Evolutionary conservation across 495 filamentous ascomycete species (phyloP), one percentile per base, ranked within the genome.

Genomic region (Pseudotulostoma volvatum): DNA sequence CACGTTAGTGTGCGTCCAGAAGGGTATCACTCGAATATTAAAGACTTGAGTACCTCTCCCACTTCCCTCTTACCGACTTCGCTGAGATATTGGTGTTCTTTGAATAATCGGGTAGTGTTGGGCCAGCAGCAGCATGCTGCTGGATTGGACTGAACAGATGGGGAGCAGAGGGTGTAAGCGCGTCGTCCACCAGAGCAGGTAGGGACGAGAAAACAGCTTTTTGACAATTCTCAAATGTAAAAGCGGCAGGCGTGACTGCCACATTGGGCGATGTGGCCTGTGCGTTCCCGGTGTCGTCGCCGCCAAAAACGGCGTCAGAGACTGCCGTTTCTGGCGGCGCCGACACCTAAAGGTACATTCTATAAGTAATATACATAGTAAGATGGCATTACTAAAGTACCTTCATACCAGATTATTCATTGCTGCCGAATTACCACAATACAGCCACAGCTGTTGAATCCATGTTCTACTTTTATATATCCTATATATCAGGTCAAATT

Each of bases 231-330:
- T n/a, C n/a, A n/a, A n/a, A n/a, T n/a, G n/a, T n/a, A n/a, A n/a
- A n/a, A n/a, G n/a, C n/a, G 18, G 37, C 28, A 39, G 32, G 37
- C n/a, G 3, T n/a, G 16, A 15, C 32, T 20, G 28, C 32, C 39
- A 34, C 14, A 3, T 39, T 35, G 16, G 39, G 32, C 34, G 34
- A 41, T 23, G 39, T 41, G 18, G 34, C 18, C 32, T 18, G 31
- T 41, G 39, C 39, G 18, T 41, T 33, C 32, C 30, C 28, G 39
- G 39, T 34, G 31, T 31, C 28, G 16, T 32, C 7, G 37, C 21
- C 33, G 33, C 37, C 11, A 18, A n/a, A 30, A 11, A 11, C 5
- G n/a, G 35, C 9, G 9, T 5, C 35, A 15, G 20, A 32, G 33
- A 34, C 18, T 25, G 17, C 37, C 37, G 9, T 8, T 37, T 37